Conservation (phyloP, 306 rosid species). For the Gleditsia sinensis region DNA sequence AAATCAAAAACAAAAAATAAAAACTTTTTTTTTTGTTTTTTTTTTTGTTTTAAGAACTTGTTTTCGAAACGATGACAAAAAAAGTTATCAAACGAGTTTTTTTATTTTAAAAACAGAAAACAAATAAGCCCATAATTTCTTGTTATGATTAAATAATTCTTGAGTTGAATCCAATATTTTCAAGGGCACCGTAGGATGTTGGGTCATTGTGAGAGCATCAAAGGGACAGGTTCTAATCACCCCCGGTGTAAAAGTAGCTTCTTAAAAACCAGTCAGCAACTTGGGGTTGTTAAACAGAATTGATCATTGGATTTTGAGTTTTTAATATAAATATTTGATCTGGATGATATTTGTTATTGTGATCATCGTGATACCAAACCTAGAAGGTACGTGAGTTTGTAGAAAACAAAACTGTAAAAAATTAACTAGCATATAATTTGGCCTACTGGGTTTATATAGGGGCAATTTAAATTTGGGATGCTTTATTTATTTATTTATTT, state of each 20-base stretch:
- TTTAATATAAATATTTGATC: conserved; percentile 1
- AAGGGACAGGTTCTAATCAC: not conserved
- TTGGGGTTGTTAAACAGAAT: not conserved
- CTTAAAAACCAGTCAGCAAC: not conserved
- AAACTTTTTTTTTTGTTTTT: no score
- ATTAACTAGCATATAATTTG: not conserved
- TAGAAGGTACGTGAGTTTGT: not conserved
- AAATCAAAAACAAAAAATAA: no score
- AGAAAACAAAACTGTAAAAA: not conserved
- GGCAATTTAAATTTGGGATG: not conserved
- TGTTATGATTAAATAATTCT: conserved; percentile 16
- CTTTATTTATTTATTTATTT: no score
- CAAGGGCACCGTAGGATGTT: not conserved
- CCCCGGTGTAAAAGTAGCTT: not conserved
- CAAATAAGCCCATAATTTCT: no score
- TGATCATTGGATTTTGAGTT: not conserved
- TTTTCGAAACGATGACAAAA: no score
- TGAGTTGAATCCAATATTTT: not conserved
- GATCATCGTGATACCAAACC: not conserved
- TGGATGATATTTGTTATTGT: not conserved
- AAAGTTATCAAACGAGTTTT: no score
- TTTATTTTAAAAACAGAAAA: no score
- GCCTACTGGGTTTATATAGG: not conserved
- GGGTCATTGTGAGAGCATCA: not conserved
- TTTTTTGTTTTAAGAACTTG: no score